phyloP scores from a whole-genome alignment of 305 asterid genomes.

The Fraxinus platypoda region DNA sequence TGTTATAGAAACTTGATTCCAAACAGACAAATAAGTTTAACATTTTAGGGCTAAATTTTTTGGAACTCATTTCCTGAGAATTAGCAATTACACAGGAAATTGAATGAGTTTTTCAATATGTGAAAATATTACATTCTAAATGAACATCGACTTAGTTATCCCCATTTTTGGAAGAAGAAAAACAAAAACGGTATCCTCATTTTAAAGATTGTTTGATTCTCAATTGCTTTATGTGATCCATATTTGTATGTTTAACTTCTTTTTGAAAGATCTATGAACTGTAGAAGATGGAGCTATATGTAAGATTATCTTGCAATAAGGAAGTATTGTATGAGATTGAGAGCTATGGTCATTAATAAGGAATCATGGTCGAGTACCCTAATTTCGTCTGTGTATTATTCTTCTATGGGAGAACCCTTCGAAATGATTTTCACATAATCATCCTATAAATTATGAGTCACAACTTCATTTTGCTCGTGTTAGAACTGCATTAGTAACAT shows the following conservation, averaged over 20 bases:
- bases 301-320: background rate
- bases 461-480: too few relatives aligned
- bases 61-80: background rate
- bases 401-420: too few relatives aligned
- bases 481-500: too few relatives aligned
- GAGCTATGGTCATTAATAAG: background rate
- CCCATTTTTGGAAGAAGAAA: background rate
- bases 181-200: background rate
- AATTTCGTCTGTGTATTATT: too few relatives aligned
- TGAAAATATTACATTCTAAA: background rate
- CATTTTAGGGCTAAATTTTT: background rate
- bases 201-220: background rate
- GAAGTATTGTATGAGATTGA: background rate
- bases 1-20: background rate
- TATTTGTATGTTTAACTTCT: background rate
- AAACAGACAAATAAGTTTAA: background rate
- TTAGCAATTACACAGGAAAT: background rate
- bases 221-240: background rate
- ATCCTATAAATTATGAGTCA: too few relatives aligned
- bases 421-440: too few relatives aligned
- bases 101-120: background rate
- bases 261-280: background rate
- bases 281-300: slow-evolving; percentile 5
- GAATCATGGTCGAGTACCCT: too few relatives aligned
- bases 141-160: too few relatives aligned